Evolutionary conservation across 352 stramenopile species (phyloP).

Genomic region (Globisporangium cylindrosporum): DNA sequence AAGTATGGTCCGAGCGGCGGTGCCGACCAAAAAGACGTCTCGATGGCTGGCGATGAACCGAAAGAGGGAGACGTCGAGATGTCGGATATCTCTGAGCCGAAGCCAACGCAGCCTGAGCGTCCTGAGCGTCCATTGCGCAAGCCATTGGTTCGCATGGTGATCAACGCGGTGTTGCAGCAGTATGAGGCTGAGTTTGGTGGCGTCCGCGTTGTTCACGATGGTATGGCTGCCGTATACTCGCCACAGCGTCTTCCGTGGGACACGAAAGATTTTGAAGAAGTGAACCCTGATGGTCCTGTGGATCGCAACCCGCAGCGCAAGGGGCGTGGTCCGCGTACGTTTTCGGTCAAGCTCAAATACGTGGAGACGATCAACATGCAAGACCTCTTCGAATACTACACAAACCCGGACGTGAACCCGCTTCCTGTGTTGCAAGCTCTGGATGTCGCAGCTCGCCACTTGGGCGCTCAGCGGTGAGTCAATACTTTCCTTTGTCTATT

Average conservation of each 20-base stretch:
- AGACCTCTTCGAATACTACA: conserved; percentile 1
- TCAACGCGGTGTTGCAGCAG: background rate
- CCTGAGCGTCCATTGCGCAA: background rate
- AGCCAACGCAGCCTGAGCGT: background rate
- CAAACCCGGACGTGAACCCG: background rate
- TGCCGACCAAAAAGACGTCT: background rate
- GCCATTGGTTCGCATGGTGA: background rate
- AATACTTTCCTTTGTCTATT: background rate
- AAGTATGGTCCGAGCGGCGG: background rate
- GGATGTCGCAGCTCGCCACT: background rate
- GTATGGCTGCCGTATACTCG: background rate
- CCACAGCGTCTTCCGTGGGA: background rate
- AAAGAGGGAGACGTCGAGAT: background rate
- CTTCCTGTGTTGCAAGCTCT: background rate
- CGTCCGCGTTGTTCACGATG: background rate
- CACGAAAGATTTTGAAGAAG: conserved; percentile 1
- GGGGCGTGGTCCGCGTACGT: background rate
- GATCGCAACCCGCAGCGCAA: background rate
- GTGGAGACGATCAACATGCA: background rate
- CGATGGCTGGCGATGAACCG: background rate
- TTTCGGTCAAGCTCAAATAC: conserved; percentile 1
- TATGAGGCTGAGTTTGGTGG: background rate
- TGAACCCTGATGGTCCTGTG: background rate
- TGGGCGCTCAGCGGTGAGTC: background rate
- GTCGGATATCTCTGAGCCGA: background rate